Evolutionary conservation across 345 rosid species (phyloP), one percentile per base, ranked within the genome.

Genomic region (Excoecaria cochinchinensis): DNA sequence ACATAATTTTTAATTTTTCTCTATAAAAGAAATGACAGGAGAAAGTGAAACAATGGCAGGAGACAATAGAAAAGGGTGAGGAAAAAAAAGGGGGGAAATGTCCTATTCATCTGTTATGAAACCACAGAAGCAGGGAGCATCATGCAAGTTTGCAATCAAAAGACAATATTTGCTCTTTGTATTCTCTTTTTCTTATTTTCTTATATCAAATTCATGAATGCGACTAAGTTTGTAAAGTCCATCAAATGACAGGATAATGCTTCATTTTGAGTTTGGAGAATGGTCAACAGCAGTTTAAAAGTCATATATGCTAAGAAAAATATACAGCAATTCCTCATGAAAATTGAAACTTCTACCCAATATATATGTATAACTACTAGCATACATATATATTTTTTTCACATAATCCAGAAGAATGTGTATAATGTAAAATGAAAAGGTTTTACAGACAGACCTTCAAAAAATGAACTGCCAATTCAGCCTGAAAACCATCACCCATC

Each of bases 401-500:
- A 10, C 8, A 57, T 59, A 67, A 31, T 47, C 56, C 40, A 47
- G 38, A 59, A 56, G 25, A 39, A 31, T 61, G 15, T 21, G 56
- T 13, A 31, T 40, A 50, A 53, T 42, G 42, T 24, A 60, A 42
- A 31, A 17, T 15, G 24, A 36, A 21, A 36, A 56, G 56, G 4
- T 56, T 66, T 51, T 36, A 22, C 36, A 57, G 77, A 25, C 79
- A 71, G 79, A 93, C 99, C 97, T 91, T 95, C 73, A 95, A 85
- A 84, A 93, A 95, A 77, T 95, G 98, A 76, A 93, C 98, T 4
- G 98, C 99, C 78, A 95, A 84, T 76, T 95, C 99, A 65, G 99
- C 91, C 82, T 93, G 99, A 78, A 95, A 91, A 66, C 99, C 99
- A 77, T 95, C 99, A 3, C 95, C 98, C 99, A 95, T 89, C 89